Evolutionary conservation across 2,329 filamentous ascomycete genomes (phyloP).

Genomic region (Emmonsiellopsis sp.): DNA sequence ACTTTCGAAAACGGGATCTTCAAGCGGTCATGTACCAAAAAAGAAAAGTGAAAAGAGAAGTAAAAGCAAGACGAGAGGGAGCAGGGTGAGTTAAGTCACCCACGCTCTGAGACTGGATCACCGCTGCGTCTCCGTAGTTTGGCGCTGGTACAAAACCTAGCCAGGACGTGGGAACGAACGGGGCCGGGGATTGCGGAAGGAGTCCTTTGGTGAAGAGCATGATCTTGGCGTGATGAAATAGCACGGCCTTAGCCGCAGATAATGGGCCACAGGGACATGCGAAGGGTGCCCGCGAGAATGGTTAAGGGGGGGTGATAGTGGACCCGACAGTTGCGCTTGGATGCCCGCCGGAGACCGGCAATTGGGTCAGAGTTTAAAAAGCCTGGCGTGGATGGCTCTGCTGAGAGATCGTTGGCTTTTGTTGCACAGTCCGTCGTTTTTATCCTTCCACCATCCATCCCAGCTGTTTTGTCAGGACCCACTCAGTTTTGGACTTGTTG

Average conservation of each 20-base stretch:
- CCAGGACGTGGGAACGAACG: slow-evolving; percentile 6
- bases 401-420: background rate
- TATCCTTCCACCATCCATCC: slow-evolving; percentile 4
- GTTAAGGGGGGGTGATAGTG: slow-evolving; percentile 6
- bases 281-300: slow-evolving; percentile 9
- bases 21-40: background rate
- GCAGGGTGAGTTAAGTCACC: slow-evolving; percentile 2
- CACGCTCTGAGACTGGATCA: background rate
- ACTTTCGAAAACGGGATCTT: background rate
- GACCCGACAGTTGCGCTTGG: slow-evolving; percentile 1
- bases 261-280: slow-evolving; percentile 6
- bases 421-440: slow-evolving; percentile 11
- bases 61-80: slow-evolving; percentile 5
- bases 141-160: slow-evolving; percentile 3
- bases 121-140: slow-evolving; percentile 5
- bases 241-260: slow-evolving; percentile 4
- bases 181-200: slow-evolving; percentile 6
- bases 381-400: background rate
- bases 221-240: background rate
- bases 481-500: background rate
- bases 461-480: slow-evolving; percentile 6
- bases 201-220: slow-evolving; percentile 3
- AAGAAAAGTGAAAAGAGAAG: background rate
- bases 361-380: slow-evolving; percentile 5
- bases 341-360: slow-evolving; percentile 1